Percentiles rank a stretch among this genome's conserved stretches.
Conservation (phyloP, 495 filamentous ascomycete species). For the Apodospora peruviana region DNA sequence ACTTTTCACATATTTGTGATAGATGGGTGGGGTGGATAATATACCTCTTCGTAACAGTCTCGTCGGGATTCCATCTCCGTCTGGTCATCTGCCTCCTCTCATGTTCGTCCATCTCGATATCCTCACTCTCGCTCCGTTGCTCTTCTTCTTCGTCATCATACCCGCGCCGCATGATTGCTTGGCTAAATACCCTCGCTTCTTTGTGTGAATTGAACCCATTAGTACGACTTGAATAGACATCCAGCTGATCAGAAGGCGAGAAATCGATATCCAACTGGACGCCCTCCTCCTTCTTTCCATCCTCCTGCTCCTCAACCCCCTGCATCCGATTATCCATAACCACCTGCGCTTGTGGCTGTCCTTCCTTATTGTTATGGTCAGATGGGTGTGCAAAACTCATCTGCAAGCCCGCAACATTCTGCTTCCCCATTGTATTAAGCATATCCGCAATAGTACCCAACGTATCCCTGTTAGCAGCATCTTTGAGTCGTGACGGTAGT, state of each 20-base stretch:
- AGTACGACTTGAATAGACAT: conserved; percentile 2
- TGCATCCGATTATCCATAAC: neutral
- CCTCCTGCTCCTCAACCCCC: conserved; percentile 7
- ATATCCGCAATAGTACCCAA: conserved; percentile 63
- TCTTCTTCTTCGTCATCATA: conserved; percentile 10
- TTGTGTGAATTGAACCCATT: conserved; percentile 12
- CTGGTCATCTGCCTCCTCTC: conserved; percentile 2
- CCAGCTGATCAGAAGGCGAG: conserved; percentile 21
- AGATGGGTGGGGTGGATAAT: neutral
- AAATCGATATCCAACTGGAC: conserved; percentile 22
- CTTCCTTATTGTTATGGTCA: conserved; percentile 6
- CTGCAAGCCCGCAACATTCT: conserved; percentile 71
- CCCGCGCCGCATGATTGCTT: conserved; percentile 18
- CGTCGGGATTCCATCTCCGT: conserved; percentile 13
- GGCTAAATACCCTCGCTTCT: conserved; percentile 23
- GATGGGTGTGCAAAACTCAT: conserved; percentile 34
- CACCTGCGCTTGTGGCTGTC: too few species aligned
- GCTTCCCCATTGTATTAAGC: conserved; percentile 71
- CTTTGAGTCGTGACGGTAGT: conserved; percentile 67
- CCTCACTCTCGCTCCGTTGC: conserved; percentile 11
- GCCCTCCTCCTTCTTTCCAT: conserved; percentile 16
- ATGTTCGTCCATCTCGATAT: conserved; percentile 11
- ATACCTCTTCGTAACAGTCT: conserved; percentile 20
- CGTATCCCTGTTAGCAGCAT: conserved; percentile 40
- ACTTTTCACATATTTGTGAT: neutral